Percentiles rank a stretch among this genome's conserved stretches.
These are phyloP conservation scores for Pelargonium nanum DNA, from an alignment of 345 rosid genomes.

Conservation along the genomic window DNA sequence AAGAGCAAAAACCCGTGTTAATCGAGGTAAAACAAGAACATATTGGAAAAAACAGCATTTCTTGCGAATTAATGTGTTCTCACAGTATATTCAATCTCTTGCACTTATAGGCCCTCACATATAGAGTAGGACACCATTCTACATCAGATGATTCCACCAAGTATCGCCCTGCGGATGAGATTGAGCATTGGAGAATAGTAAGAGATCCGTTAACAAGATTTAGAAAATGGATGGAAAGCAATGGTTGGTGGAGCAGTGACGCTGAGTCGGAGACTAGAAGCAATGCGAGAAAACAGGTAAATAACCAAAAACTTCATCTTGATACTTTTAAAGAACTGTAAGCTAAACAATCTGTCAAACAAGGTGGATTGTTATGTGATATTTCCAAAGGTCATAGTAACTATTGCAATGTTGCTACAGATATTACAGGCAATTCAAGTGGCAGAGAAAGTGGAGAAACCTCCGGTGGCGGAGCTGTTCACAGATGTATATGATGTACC, in stretches of 20 bases:
- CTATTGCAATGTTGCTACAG: slow-evolving; percentile 27
- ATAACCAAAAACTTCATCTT: background rate
- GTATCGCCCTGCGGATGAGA: slow-evolving; percentile 65
- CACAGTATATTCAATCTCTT: background rate
- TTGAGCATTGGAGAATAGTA: slow-evolving; percentile 53
- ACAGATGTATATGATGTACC: slow-evolving; percentile 62
- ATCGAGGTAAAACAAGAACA: slow-evolving; percentile 45
- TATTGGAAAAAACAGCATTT: background rate
- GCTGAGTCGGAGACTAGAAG: slow-evolving; percentile 53
- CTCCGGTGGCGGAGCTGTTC: slow-evolving; percentile 49
- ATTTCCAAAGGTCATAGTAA: no score
- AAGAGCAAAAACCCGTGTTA: slow-evolving; percentile 62
- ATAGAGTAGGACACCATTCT: slow-evolving; percentile 83
- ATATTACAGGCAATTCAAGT: slow-evolving; percentile 56
- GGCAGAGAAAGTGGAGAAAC: slow-evolving; percentile 69
- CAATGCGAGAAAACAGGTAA: slow-evolving; percentile 61
- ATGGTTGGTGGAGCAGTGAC: slow-evolving; percentile 72
- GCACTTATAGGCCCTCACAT: slow-evolving; percentile 59
- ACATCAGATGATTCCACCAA: slow-evolving; percentile 93
- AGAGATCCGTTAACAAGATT: slow-evolving; percentile 60
- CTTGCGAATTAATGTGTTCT: background rate
- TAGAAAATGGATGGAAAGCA: slow-evolving; percentile 56
- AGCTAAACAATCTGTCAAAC: no score
- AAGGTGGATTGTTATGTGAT: no score
- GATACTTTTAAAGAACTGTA: no score